These are phyloP conservation scores for Phytophthora foliorum DNA, from an alignment of 352 stramenopile species.

Conservation along the genomic window DNA sequence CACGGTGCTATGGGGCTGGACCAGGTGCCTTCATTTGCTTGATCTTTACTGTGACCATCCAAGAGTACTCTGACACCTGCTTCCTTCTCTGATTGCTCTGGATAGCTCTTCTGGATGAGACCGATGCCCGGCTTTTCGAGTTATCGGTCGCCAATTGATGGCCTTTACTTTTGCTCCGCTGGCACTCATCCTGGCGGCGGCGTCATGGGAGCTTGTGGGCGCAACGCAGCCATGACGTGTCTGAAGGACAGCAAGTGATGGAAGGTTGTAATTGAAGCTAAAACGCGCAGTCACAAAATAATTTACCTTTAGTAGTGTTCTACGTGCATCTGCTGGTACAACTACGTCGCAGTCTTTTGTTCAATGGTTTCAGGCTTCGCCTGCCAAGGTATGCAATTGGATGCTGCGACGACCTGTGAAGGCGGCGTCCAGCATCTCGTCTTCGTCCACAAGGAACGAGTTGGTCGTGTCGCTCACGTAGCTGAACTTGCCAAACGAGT, in stretches of 20 bases:
- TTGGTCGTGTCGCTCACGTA: slow-evolving; percentile 91
- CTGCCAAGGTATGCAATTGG: slow-evolving; percentile 83
- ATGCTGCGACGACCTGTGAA: slow-evolving; percentile 86
- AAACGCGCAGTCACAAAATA: slow-evolving; percentile 41
- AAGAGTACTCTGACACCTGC: not conserved
- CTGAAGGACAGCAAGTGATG: slow-evolving; percentile 55
- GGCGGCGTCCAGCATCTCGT: slow-evolving; percentile 89
- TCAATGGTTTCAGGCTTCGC: slow-evolving; percentile 61
- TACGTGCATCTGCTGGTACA: slow-evolving; percentile 51
- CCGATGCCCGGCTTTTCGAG: slow-evolving; percentile 85
- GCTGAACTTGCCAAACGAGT: slow-evolving; percentile 90
- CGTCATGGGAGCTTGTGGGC: slow-evolving; percentile 91
- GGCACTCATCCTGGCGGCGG: slow-evolving; percentile 91
- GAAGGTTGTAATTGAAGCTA: not conserved
- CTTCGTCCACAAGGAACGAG: slow-evolving; percentile 90
- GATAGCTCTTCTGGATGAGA: slow-evolving; percentile 88
- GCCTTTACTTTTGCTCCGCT: slow-evolving; percentile 88
- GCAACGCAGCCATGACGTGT: slow-evolving; percentile 84
- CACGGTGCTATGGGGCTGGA: slow-evolving; percentile 92
- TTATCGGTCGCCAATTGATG: slow-evolving; percentile 86
- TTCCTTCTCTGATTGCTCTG: not conserved
- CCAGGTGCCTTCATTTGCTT: slow-evolving; percentile 50
- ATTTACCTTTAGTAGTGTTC: slow-evolving; percentile 49
- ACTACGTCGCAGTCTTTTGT: slow-evolving; percentile 42
- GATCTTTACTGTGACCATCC: not conserved